phyloP scores from a whole-genome alignment of 768 basidiomycete genomes.

The Pisolithus tinctorius region DNA sequence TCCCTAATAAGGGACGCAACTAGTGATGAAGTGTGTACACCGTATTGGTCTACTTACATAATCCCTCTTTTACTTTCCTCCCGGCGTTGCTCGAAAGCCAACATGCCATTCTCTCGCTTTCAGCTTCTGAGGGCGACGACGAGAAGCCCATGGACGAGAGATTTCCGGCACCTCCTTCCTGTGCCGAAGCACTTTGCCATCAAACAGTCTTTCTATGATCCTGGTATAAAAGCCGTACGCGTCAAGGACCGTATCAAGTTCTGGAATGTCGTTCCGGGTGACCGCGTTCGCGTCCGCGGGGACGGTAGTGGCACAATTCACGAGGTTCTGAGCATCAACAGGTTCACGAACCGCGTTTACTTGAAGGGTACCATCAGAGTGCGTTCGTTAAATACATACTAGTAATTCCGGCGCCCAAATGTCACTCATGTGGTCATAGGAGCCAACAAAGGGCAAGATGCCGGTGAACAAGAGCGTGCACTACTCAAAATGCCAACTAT shows the following conservation, averaged over 20 bases:
- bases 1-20: too few species aligned
- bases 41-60: too few species aligned
- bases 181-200: slow-evolving; percentile 51
- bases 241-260: slow-evolving; percentile 69
- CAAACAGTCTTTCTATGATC: slow-evolving; percentile 37
- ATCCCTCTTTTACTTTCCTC: background rate
- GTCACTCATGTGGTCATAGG: slow-evolving; percentile 10
- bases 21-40: background rate
- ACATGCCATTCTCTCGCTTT: slow-evolving; percentile 25
- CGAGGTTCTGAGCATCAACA: slow-evolving; percentile 71
- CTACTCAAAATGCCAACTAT: slow-evolving; percentile 78
- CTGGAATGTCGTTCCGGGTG: slow-evolving; percentile 87
- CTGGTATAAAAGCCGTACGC: slow-evolving; percentile 45
- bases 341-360: slow-evolving; percentile 61
- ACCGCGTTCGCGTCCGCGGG: slow-evolving; percentile 65
- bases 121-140: slow-evolving; percentile 45
- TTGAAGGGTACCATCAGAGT: slow-evolving; percentile 36
- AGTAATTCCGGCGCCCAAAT: background rate
- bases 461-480: slow-evolving; percentile 39
- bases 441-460: slow-evolving; percentile 15
- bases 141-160: slow-evolving; percentile 49
- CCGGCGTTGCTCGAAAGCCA: too few species aligned
- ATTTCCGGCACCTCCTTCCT: slow-evolving; percentile 59
- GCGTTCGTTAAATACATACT: slow-evolving; percentile 12
- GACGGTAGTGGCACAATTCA: slow-evolving; percentile 53